Percentiles rank a stretch among this genome's conserved stretches.
phyloP scores from a whole-genome alignment of 2,329 filamentous ascomycete species.

The Colletotrichum sp. region DNA sequence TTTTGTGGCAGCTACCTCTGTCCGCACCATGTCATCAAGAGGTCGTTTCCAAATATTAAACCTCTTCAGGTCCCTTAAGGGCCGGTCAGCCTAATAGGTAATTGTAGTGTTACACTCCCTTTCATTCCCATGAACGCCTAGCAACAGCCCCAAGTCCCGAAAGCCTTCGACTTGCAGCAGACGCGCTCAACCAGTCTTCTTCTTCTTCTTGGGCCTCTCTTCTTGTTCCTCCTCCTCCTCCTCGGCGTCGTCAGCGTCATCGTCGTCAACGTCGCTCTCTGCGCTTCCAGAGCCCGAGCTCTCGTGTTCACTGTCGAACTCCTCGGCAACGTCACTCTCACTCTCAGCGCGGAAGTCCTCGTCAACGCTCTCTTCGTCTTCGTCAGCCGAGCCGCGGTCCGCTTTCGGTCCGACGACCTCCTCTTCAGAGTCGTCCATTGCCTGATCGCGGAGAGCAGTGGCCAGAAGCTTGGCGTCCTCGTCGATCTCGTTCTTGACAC shows the following conservation, averaged over 20 bases:
- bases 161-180: neutral
- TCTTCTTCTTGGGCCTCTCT: slow-evolving; percentile 57
- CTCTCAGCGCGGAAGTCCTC: slow-evolving; percentile 95
- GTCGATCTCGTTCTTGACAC: slow-evolving; percentile 98
- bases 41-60: slow-evolving; percentile 1
- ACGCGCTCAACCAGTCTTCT: slow-evolving; percentile 34
- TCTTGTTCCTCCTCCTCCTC: slow-evolving; percentile 48
- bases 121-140: slow-evolving; percentile 3
- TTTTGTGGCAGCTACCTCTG: neutral
- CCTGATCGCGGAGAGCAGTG: slow-evolving; percentile 83
- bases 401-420: slow-evolving; percentile 72
- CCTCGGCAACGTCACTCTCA: slow-evolving; percentile 95
- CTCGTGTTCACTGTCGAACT: slow-evolving; percentile 91
- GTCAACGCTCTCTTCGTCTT: slow-evolving; percentile 93
- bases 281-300: slow-evolving; percentile 73
- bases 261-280: slow-evolving; percentile 64
- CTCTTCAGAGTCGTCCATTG: slow-evolving; percentile 84
- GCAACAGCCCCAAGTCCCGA: neutral
- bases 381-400: slow-evolving; percentile 90
- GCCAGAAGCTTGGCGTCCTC: slow-evolving; percentile 86
- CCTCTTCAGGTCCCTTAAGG: neutral
- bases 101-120: slow-evolving; percentile 11
- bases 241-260: slow-evolving; percentile 48
- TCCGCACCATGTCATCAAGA: neutral
- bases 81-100: neutral